phyloP scores from a whole-genome alignment of 768 basidiomycete genomes.

The Termitomyces sp. region DNA sequence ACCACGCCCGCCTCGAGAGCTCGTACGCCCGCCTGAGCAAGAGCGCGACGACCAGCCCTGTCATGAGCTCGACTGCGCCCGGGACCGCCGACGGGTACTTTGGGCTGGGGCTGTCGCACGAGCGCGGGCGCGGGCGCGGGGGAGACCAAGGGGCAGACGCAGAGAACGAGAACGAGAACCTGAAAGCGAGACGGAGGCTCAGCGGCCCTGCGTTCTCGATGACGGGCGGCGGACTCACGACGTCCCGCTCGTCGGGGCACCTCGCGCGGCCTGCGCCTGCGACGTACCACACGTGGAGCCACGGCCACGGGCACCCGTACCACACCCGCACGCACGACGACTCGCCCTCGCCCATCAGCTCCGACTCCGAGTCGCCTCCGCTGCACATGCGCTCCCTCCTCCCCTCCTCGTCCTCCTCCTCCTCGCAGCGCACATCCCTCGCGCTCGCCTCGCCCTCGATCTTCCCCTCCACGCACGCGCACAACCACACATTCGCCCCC shows the following conservation, averaged over 20 bases:
- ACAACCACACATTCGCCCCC: constrained; percentile 42
- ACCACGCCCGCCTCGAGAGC: constrained; percentile 51
- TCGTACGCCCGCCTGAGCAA: constrained; percentile 37
- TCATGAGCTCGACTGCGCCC: constrained; percentile 31
- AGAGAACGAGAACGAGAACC: constrained; percentile 17
- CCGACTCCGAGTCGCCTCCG: constrained; percentile 54
- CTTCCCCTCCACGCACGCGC: too few species aligned
- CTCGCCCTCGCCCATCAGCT: constrained; percentile 67
- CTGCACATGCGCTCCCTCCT: constrained; percentile 24
- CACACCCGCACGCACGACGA: constrained; percentile 41
- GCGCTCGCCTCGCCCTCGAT: too few species aligned
- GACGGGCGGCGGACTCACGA: constrained; percentile 25
- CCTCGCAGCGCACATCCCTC: constrained; percentile 26
- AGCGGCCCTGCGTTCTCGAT: constrained; percentile 58
- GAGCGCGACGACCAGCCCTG: constrained; percentile 68
- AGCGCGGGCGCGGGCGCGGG: constrained; percentile 17
- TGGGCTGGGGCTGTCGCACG: constrained; percentile 35
- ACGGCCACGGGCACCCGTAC: constrained; percentile 42
- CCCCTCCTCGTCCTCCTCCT: constrained; percentile 19
- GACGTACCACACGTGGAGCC: constrained; percentile 25
- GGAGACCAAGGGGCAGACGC: too few species aligned
- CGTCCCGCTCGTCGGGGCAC: constrained; percentile 41
- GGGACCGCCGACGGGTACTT: constrained; percentile 33
- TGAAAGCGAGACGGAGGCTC: constrained; percentile 37
- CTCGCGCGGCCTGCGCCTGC: constrained; percentile 27